phyloP scores from a whole-genome alignment of 2,329 filamentous ascomycete genomes.

The Colletotrichum sp. region DNA sequence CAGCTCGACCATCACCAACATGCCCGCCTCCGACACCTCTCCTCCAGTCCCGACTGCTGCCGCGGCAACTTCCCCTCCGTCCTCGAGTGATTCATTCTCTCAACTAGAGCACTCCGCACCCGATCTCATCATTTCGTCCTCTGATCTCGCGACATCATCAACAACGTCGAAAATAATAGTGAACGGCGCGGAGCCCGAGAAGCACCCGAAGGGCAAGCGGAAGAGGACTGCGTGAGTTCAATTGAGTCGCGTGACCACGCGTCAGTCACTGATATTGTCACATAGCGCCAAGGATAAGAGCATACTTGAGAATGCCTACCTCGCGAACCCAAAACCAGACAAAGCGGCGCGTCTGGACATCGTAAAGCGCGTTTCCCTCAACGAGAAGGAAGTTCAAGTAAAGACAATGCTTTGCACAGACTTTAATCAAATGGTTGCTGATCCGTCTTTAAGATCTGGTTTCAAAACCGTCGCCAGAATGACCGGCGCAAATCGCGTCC shows the following conservation, averaged over 20 bases:
- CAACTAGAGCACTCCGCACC: not conserved
- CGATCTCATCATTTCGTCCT: not conserved
- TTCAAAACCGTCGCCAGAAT: constrained; percentile 94
- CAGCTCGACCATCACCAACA: not conserved
- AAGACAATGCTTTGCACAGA: constrained; percentile 1
- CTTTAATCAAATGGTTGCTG: not conserved
- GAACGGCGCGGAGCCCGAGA: constrained; percentile 32
- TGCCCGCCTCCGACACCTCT: constrained; percentile 1
- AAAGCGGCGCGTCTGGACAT: constrained; percentile 86
- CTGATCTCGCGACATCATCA: not conserved
- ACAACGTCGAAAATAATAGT: not conserved
- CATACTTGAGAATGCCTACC: constrained; percentile 85
- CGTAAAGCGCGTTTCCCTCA: constrained; percentile 83
- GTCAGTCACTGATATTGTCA: not conserved
- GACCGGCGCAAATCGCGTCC: constrained; percentile 88
- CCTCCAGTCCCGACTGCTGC: not conserved
- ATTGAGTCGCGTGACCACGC: not conserved
- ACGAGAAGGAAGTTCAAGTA: constrained; percentile 97
- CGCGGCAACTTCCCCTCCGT: not conserved
- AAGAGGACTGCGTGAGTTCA: constrained; percentile 66
- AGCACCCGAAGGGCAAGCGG: constrained; percentile 64
- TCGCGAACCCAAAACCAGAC: constrained; percentile 86
- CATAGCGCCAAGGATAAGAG: constrained; percentile 84
- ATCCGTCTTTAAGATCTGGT: constrained; percentile 79
- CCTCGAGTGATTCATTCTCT: not conserved